These are phyloP conservation scores for Rhodotorula sphaerocarpa DNA, from an alignment of 768 basidiomycete species.

Conservation along the genomic window DNA sequence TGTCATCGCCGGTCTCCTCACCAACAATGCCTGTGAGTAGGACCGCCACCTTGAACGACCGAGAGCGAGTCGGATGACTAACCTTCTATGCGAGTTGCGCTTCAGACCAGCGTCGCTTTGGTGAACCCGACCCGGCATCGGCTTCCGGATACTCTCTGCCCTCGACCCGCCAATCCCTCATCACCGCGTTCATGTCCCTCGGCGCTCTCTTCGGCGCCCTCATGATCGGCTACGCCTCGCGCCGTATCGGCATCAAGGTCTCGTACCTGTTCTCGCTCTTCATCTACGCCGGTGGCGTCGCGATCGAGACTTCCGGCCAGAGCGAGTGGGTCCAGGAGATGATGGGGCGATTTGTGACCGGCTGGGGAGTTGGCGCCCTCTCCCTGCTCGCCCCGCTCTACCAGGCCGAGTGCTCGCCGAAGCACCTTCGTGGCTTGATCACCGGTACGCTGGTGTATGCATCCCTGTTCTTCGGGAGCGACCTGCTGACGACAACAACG, in stretches of 20 bases:
- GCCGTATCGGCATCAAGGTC: constrained; percentile 29
- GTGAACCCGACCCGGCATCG: constrained; percentile 21
- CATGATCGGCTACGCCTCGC: constrained; percentile 8
- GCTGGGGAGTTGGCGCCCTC: constrained; percentile 30
- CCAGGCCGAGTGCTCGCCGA: constrained; percentile 79
- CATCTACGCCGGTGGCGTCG: constrained; percentile 31
- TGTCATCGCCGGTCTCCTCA: constrained; percentile 28
- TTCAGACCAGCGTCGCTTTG: constrained; percentile 25
- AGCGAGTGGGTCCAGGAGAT: constrained; percentile 14
- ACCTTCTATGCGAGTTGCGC: background rate
- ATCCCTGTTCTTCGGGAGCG: no score
- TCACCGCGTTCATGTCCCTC: constrained; percentile 32
- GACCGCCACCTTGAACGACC: background rate
- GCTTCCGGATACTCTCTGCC: constrained; percentile 21
- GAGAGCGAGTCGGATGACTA: background rate
- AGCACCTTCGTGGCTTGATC: constrained; percentile 74
- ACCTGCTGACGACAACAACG: no score
- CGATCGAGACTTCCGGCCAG: constrained; percentile 25
- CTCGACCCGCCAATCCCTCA: constrained; percentile 33
- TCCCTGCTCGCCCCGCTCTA: constrained; percentile 61
- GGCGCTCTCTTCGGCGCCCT: constrained; percentile 32
- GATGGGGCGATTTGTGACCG: constrained; percentile 1
- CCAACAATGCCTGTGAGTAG: constrained; percentile 24
- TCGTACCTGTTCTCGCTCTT: constrained; percentile 27
- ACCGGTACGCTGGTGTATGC: no score